Percentiles rank a stretch among this genome's conserved stretches.
These are phyloP conservation scores for Chaetomidium leptoderma DNA, from an alignment of 495 filamentous ascomycete species.

Conservation along the genomic window DNA sequence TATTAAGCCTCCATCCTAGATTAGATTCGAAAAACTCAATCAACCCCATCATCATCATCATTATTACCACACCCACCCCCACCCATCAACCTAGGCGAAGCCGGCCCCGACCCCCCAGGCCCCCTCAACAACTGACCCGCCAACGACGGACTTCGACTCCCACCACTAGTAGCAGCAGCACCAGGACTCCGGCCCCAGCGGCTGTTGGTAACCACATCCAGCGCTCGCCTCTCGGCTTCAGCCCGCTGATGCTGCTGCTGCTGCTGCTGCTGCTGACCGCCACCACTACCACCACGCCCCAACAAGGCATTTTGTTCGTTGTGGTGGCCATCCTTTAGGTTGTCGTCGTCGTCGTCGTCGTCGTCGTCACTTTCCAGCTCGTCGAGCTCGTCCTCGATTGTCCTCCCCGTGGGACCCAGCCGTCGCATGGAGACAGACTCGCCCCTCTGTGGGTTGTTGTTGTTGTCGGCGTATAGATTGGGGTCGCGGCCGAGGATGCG, in stretches of 20 bases:
- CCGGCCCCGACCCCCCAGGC: too few species aligned
- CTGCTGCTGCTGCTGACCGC: constrained; percentile 1
- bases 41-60: constrained; percentile 28
- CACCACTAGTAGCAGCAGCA: too few species aligned
- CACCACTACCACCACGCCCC: too few species aligned
- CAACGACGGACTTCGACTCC: constrained; percentile 26
- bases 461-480: constrained; percentile 43
- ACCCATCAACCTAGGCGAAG: background rate
- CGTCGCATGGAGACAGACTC: constrained; percentile 40
- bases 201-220: constrained; percentile 45
- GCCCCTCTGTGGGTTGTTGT: constrained; percentile 8
- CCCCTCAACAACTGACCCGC: constrained; percentile 32
- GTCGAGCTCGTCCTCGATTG: constrained; percentile 33
- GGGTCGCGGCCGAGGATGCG: constrained; percentile 49
- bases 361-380: constrained; percentile 27
- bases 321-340: constrained; percentile 18
- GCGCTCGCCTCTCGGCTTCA: constrained; percentile 37
- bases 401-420: constrained; percentile 37
- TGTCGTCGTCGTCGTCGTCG: constrained; percentile 8
- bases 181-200: too few species aligned
- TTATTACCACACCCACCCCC: background rate
- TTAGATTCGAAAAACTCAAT: constrained; percentile 20
- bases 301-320: constrained; percentile 6
- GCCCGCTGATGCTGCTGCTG: constrained; percentile 2
- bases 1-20: background rate